phyloP scores from a whole-genome alignment of 345 rosid species.

The Euphorbia tirucalli region DNA sequence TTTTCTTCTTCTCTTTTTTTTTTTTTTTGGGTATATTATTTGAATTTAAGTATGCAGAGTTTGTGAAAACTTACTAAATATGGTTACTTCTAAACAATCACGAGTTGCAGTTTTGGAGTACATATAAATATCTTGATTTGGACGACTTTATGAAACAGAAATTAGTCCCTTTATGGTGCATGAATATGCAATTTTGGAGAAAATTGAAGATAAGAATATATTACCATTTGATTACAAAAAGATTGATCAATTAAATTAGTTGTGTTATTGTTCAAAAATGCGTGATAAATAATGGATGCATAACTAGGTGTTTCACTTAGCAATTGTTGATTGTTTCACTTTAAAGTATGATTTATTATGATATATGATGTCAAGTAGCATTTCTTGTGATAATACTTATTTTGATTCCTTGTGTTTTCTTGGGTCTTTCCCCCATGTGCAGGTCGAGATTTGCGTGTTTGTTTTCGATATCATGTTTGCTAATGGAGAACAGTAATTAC shows the following conservation, averaged over 20 bases:
- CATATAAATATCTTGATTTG: neutral
- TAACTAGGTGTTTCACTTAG: neutral
- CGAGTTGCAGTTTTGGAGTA: neutral
- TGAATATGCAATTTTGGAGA: neutral
- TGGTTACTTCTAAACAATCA: neutral
- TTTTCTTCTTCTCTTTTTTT: no score
- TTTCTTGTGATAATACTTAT: neutral
- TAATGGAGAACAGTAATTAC: slow-evolving; percentile 71
- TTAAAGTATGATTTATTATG: neutral
- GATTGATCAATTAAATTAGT: neutral
- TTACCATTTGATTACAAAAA: neutral
- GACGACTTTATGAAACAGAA: neutral
- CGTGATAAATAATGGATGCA: neutral
- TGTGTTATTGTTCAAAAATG: neutral
- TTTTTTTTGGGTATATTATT: no score
- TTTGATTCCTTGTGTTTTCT: slow-evolving; percentile 13
- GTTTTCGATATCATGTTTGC: slow-evolving; percentile 86
- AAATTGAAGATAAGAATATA: neutral
- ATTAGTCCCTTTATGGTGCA: neutral
- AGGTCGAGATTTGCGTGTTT: slow-evolving; percentile 78
- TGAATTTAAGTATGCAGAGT: neutral
- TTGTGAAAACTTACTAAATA: neutral
- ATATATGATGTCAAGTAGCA: neutral
- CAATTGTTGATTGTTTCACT: neutral
- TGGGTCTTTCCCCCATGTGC: slow-evolving; percentile 34